These are phyloP conservation scores for Isoetes engelmannii DNA, from an alignment of 83 land plant genomes.

Conservation along the genomic window DNA sequence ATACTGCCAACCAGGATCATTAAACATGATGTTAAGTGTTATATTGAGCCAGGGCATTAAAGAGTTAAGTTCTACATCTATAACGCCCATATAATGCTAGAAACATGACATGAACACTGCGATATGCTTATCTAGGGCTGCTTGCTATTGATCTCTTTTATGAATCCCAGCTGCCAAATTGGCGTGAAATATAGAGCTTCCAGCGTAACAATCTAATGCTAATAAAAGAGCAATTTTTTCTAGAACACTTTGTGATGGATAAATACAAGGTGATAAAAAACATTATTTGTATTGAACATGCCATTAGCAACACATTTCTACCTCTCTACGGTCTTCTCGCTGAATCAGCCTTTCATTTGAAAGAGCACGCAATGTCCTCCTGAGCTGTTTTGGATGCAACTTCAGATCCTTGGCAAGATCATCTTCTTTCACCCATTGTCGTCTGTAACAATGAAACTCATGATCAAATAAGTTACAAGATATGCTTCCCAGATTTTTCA, in stretches of 20 bases:
- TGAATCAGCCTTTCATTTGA: constrained; percentile 78
- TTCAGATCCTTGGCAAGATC: constrained; percentile 82
- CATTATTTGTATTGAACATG: not conserved
- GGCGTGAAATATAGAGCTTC: too few relatives aligned
- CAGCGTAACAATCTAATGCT: not conserved
- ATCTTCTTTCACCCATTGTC: constrained; percentile 98
- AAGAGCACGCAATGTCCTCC: constrained; percentile 66
- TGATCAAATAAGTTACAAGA: too few relatives aligned
- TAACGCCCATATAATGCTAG: too few relatives aligned
- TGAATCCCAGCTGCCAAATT: too few relatives aligned
- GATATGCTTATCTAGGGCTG: too few relatives aligned
- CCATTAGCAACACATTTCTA: constrained; percentile 3
- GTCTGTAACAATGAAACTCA: constrained; percentile 28
- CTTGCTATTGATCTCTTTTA: too few relatives aligned
- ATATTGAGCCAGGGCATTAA: too few relatives aligned
- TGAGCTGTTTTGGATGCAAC: constrained; percentile 83
- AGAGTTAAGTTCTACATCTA: too few relatives aligned
- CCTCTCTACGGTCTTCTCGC: constrained; percentile 84
- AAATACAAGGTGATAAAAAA: not conserved
- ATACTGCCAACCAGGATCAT: too few relatives aligned
- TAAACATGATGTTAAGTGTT: too few relatives aligned
- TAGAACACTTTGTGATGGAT: not conserved
- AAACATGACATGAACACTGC: too few relatives aligned
- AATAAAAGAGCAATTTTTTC: not conserved
- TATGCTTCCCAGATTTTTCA: too few relatives aligned